Conservation (phyloP, 345 rosid genomes). For the Populus davidiana region DNA sequence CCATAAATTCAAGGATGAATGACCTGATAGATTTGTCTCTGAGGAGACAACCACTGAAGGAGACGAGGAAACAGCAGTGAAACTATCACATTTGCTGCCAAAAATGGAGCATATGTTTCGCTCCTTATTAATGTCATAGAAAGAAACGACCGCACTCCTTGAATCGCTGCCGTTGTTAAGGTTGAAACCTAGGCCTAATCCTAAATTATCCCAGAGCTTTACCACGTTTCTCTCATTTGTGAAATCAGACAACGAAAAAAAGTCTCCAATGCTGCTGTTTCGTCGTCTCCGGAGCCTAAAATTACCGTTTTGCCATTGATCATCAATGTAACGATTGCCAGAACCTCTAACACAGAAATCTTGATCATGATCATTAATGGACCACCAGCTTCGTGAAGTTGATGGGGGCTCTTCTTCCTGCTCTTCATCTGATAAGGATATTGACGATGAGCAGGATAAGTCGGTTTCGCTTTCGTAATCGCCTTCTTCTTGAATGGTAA, state of each 20-base stretch:
- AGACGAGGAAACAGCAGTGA: conserved; percentile 27
- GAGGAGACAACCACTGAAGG: conserved; percentile 44
- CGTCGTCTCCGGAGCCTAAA: conserved; percentile 34
- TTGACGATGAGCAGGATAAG: conserved; percentile 24
- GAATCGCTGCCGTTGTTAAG: conserved; percentile 5
- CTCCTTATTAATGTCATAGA: conserved; percentile 10
- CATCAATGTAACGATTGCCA: conserved; percentile 15
- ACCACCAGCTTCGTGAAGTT: conserved; percentile 22
- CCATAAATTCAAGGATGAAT: conserved; percentile 48
- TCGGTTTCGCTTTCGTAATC: conserved; percentile 44
- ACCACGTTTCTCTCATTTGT: conserved; percentile 50
- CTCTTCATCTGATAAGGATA: conserved; percentile 10
- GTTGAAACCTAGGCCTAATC: conserved; percentile 35
- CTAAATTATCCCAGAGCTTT: conserved; percentile 57
- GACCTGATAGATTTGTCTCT: conserved; percentile 23
- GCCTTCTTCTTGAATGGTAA: not conserved
- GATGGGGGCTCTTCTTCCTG: conserved; percentile 1
- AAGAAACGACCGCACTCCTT: not conserved
- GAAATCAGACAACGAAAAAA: conserved; percentile 41
- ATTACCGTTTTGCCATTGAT: conserved; percentile 18
- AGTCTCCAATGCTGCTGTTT: conserved; percentile 45
- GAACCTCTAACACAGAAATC: conserved; percentile 48
- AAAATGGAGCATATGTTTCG: conserved; percentile 17
- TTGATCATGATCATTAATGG: conserved; percentile 14
- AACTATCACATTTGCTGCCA: conserved; percentile 9